Evolutionary conservation across 257 asterid species (phyloP).

Genomic region (Solanum pinnatisectum): DNA sequence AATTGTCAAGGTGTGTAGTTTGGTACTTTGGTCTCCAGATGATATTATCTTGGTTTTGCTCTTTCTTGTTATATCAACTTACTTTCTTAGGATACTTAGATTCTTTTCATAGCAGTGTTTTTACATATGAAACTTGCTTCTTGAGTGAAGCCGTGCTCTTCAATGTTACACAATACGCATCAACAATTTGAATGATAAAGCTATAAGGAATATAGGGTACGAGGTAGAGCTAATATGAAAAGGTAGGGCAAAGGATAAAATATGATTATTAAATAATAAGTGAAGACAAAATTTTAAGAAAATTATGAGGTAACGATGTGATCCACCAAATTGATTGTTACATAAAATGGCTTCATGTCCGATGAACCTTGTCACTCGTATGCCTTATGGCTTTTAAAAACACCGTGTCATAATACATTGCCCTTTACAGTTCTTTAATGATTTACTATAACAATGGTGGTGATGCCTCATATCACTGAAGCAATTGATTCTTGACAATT

Average conservation of each 20-base stretch:
- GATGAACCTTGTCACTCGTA: neutral
- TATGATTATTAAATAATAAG: neutral
- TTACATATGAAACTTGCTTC: neutral
- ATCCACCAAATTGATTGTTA: neutral
- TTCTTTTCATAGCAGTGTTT: neutral
- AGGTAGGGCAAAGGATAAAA: neutral
- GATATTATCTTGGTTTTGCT: neutral
- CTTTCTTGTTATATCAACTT: neutral
- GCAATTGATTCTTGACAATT: constrained; percentile 15
- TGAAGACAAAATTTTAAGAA: too few species aligned
- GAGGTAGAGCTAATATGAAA: neutral
- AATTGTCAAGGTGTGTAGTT: constrained; percentile 69
- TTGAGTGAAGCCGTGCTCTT: neutral
- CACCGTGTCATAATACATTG: neutral
- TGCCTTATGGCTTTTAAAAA: neutral
- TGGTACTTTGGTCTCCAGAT: neutral
- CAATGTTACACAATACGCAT: neutral
- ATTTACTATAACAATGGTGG: neutral
- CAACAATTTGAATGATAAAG: neutral
- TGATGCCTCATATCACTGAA: constrained; percentile 2
- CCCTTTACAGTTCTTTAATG: neutral
- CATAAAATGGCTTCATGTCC: neutral
- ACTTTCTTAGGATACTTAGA: neutral
- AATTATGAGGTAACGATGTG: neutral
- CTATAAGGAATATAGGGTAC: neutral